phyloP scores from a whole-genome alignment of 1,139 yeast species.

The Candida sp. region DNA sequence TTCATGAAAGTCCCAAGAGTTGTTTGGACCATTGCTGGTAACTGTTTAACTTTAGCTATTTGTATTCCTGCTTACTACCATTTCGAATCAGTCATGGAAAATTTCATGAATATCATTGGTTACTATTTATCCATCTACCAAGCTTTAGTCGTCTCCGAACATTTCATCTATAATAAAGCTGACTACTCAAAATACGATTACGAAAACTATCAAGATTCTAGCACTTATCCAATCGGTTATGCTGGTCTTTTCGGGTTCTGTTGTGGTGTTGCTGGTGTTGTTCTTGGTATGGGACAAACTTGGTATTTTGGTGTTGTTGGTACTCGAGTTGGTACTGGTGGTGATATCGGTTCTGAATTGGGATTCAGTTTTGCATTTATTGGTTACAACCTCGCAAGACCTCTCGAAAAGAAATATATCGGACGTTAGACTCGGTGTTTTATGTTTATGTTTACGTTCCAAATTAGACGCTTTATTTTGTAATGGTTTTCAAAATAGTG shows the following conservation, averaged over 20 bases:
- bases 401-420: slow-evolving; percentile 65
- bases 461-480: too few species aligned
- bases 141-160: slow-evolving; percentile 71
- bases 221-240: slow-evolving; percentile 64
- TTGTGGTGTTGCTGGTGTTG: slow-evolving; percentile 85
- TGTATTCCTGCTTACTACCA: slow-evolving; percentile 83
- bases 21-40: slow-evolving; percentile 76
- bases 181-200: slow-evolving; percentile 59
- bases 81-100: slow-evolving; percentile 69
- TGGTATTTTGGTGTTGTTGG: slow-evolving; percentile 81
- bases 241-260: slow-evolving; percentile 79
- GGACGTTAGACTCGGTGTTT: slow-evolving; percentile 44
- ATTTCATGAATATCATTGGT: slow-evolving; percentile 87
- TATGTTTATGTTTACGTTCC: too few species aligned
- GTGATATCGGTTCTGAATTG: slow-evolving; percentile 87
- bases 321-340: slow-evolving; percentile 54
- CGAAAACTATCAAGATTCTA: slow-evolving; percentile 53
- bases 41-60: slow-evolving; percentile 75
- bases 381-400: slow-evolving; percentile 59
- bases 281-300: slow-evolving; percentile 78
- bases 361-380: slow-evolving; percentile 68
- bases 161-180: slow-evolving; percentile 69
- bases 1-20: slow-evolving; percentile 75
- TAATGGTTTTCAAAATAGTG: neutral
- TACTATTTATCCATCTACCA: slow-evolving; percentile 89